Evolutionary conservation across 768 basidiomycete genomes (phyloP).

Genomic region (Lyophyllum semitale): DNA sequence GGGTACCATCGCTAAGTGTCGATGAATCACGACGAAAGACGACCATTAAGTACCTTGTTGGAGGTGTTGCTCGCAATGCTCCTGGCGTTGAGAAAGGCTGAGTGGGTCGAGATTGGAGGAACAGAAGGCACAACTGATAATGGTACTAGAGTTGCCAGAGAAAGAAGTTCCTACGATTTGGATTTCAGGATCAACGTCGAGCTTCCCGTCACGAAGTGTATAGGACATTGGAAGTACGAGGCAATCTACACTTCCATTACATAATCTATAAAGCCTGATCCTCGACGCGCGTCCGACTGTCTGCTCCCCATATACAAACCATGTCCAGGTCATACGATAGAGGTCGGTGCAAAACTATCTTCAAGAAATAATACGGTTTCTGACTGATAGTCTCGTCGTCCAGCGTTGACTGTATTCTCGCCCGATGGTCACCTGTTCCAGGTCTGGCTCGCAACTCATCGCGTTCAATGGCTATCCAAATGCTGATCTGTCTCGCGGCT

Average conservation of each 20-base stretch:
- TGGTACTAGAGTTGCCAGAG: not conserved
- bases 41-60: constrained; percentile 6
- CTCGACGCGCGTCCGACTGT: constrained; percentile 51
- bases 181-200: constrained; percentile 8
- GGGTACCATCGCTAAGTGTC: not conserved
- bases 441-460: constrained; percentile 42
- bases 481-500: constrained; percentile 21
- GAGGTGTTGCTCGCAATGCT: constrained; percentile 61
- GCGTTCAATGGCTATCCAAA: constrained; percentile 9
- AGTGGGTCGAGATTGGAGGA: constrained; percentile 37
- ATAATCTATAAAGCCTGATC: not conserved
- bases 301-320: constrained; percentile 22
- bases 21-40: not conserved
- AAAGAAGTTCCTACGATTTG: not conserved
- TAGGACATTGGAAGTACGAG: not conserved
- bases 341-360: constrained; percentile 49
- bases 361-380: not conserved
- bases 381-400: not conserved
- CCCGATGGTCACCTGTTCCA: constrained; percentile 99
- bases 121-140: constrained; percentile 55
- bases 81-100: constrained; percentile 38
- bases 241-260: not conserved
- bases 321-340: constrained; percentile 98
- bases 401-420: constrained; percentile 96
- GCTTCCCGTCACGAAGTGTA: not conserved